Base-by-base conservation (phyloP, 768 basidiomycete genomes). In the Termitomyces heimii region DNA sequence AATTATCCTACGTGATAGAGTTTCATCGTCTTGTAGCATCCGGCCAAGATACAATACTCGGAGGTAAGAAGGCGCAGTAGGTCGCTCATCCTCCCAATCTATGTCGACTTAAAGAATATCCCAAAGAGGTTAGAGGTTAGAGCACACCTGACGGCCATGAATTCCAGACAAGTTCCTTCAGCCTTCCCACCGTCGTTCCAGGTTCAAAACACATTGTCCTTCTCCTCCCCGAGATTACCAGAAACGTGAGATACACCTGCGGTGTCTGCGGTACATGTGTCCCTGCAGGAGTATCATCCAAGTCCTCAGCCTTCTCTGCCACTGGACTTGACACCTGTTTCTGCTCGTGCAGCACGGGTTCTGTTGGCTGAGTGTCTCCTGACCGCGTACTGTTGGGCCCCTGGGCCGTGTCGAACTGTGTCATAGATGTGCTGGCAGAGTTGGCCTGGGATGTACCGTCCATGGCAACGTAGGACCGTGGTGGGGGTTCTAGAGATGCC, bases 141-240 rank as follows among this genome's bases (percentile, higher is more conserved):
- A 54, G 72, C 81, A 65, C 60, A 85, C 89, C 88, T 63, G 75
- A 72, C 29, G 88, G 88, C 89, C 90, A 92, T 34, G 83, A 80
- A 71, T 85, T 89, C 89, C 90, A 92, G 37, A 86, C 82, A 47
- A 92, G 79, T 72, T 92, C 90, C 70, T 92, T 92, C 29, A 90
- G 85, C 62, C 90, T 77, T 18, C 87, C 88, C 32, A 92, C 74
- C 0, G 88, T 86, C 22, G 81, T 87, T 62, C 83, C 82, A 13
- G 88, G 88, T 29, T 89, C 87, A 62, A 92, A 92, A 0, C 79
- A 73, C 81, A 91, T 88, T 0, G 83, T 82, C 60, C 84, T 76
- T 59, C 88, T 75, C 42, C 77, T 72, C 0, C 89, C 88, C 0
- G 87, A 84, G 28, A 90, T 80, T 50, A 90, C 76, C 44, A 92